Evolutionary conservation across 1,284 basidiomycete species (phyloP).

Genomic region (Schizophyllum amplum): DNA sequence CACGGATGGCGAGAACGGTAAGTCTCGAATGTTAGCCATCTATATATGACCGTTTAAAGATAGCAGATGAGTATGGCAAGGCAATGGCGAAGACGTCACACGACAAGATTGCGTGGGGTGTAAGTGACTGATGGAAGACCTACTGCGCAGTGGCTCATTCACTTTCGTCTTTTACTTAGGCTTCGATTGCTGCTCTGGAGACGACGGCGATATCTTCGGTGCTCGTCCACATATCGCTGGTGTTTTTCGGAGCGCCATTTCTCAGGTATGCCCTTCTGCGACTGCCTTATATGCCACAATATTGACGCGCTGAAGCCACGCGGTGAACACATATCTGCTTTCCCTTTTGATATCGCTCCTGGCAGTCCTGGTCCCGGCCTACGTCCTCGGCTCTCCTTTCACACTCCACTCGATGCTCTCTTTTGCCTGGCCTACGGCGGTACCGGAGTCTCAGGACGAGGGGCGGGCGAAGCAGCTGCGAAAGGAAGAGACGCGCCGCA

Average conservation of each 20-base stretch:
- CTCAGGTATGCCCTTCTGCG: slow-evolving; percentile 30
- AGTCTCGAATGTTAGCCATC: slow-evolving; percentile 16
- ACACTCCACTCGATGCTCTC: slow-evolving; percentile 25
- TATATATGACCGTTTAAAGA: slow-evolving; percentile 21
- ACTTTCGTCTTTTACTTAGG: slow-evolving; percentile 22
- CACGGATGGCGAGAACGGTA: slow-evolving; percentile 4
- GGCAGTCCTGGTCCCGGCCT: slow-evolving; percentile 59
- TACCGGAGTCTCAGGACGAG: too few species aligned
- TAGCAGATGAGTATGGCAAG: background rate
- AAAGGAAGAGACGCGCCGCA: background rate
- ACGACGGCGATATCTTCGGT: slow-evolving; percentile 46
- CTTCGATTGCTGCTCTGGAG: slow-evolving; percentile 38
- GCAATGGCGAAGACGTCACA: background rate
- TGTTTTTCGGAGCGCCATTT: slow-evolving; percentile 75
- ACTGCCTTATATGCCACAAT: slow-evolving; percentile 7
- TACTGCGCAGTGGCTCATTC: background rate
- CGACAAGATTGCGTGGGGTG: background rate
- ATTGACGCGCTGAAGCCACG: slow-evolving; percentile 28
- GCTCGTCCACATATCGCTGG: slow-evolving; percentile 38
- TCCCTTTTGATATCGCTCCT: slow-evolving; percentile 64
- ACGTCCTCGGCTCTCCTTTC: slow-evolving; percentile 61
- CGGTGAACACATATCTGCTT: slow-evolving; percentile 57
- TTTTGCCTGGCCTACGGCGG: background rate
- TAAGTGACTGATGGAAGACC: background rate
- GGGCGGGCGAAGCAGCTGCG: too few species aligned